phyloP scores from a whole-genome alignment of 2,329 filamentous ascomycete genomes.

The Nemania abortiva region DNA sequence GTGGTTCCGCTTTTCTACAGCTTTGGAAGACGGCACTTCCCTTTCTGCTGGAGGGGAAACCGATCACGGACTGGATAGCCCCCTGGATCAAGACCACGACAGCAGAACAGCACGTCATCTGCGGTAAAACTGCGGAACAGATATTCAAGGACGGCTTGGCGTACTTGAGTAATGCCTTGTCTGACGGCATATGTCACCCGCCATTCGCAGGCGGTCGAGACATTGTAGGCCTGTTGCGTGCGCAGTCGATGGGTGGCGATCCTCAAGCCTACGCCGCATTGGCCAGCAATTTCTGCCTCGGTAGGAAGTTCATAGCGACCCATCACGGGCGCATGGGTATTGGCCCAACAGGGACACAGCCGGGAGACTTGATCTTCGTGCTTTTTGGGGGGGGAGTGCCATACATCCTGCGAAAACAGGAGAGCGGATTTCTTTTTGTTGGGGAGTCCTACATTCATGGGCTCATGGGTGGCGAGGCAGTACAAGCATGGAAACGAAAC shows the following conservation, averaged over 20 bases:
- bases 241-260: too few relatives aligned
- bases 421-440: neutral
- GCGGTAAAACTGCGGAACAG: slow-evolving; percentile 10
- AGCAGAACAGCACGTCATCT: slow-evolving; percentile 15
- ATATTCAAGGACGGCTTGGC: slow-evolving; percentile 9
- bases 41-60: neutral
- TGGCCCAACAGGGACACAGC: slow-evolving; percentile 7
- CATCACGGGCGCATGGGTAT: neutral
- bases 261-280: too few relatives aligned
- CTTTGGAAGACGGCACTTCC: neutral
- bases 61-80: slow-evolving; percentile 7
- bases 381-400: slow-evolving; percentile 19
- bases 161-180: slow-evolving; percentile 11
- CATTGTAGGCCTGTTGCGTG: too few relatives aligned
- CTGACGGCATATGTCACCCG: neutral
- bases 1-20: neutral
- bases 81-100: slow-evolving; percentile 19
- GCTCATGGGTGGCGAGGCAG: slow-evolving; percentile 16
- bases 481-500: neutral
- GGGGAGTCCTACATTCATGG: slow-evolving; percentile 25
- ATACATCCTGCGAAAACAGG: slow-evolving; percentile 7
- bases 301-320: too few relatives aligned
- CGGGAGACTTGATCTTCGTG: slow-evolving; percentile 9
- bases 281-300: too few relatives aligned
- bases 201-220: neutral